Percentiles rank a stretch among this genome's conserved stretches.
phyloP scores from a whole-genome alignment of 768 basidiomycete genomes.

The Pleurotus salmoneostramineus region DNA sequence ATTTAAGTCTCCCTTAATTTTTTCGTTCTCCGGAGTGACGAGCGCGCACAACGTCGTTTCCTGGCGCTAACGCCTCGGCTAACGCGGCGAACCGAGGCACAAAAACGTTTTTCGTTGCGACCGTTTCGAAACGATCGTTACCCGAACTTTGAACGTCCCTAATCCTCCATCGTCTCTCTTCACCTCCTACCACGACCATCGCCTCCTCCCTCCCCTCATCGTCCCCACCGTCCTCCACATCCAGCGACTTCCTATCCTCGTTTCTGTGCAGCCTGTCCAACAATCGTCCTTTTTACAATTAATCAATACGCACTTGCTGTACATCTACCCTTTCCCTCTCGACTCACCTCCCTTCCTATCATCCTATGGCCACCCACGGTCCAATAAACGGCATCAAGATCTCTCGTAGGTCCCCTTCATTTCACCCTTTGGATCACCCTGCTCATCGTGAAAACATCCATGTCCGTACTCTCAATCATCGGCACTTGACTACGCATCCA shows the following conservation, averaged over 20 bases:
- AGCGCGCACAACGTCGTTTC: no score
- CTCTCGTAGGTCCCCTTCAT: constrained; percentile 56
- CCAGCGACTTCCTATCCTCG: not conserved
- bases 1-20: no score
- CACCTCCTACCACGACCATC: constrained; percentile 36
- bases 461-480: not conserved
- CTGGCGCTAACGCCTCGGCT: no score
- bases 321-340: constrained; percentile 2
- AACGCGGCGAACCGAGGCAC: no score
- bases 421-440: not conserved
- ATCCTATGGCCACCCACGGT: constrained; percentile 63
- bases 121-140: no score
- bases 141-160: no score
- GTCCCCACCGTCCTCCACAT: not conserved
- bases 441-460: not conserved
- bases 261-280: not conserved
- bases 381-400: constrained; percentile 89
- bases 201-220: constrained; percentile 11
- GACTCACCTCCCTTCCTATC: constrained; percentile 6
- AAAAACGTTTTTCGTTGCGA: no score
- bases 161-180: constrained; percentile 9
- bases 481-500: not conserved
- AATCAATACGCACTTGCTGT: not conserved
- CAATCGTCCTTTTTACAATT: not conserved
- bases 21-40: no score